Conservation (phyloP, 352 stramenopile species). For the Phytopythium chamaehyphon region DNA sequence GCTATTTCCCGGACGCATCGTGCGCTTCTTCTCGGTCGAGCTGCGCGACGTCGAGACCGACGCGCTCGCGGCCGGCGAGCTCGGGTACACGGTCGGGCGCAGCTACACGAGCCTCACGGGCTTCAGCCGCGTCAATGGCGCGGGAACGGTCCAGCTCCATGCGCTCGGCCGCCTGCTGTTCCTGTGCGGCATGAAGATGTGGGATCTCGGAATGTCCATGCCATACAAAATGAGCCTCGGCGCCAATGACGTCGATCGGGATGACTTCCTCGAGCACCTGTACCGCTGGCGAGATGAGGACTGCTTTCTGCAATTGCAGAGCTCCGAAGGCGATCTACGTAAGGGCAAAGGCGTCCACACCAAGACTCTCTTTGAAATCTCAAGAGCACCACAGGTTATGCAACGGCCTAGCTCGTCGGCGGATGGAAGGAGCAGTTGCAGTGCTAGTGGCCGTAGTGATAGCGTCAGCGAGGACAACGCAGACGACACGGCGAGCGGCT, state of each 20-base stretch:
- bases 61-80: constrained; percentile 83
- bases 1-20: constrained; percentile 44
- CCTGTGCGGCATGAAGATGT: constrained; percentile 73
- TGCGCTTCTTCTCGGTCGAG: constrained; percentile 91
- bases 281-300: constrained; percentile 60
- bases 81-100: constrained; percentile 91
- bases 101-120: constrained; percentile 90
- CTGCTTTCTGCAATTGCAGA: constrained; percentile 35
- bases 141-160: constrained; percentile 84
- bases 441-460: constrained; percentile 9
- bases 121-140: constrained; percentile 65
- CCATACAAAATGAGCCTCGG: constrained; percentile 84
- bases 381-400: constrained; percentile 12
- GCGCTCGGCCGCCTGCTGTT: constrained; percentile 73
- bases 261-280: constrained; percentile 65
- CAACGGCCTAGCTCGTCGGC: too few species aligned
- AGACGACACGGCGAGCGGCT: neutral
- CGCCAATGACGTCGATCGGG: constrained; percentile 60
- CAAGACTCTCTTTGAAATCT: constrained; percentile 56
- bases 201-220: constrained; percentile 89
- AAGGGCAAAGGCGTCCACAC: constrained; percentile 29
- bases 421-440: constrained; percentile 4
- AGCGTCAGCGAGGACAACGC: neutral
- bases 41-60: constrained; percentile 79
- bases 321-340: constrained; percentile 28